phyloP scores from a whole-genome alignment of 2,329 filamentous ascomycete genomes.

The Trichocomaceae sp. region DNA sequence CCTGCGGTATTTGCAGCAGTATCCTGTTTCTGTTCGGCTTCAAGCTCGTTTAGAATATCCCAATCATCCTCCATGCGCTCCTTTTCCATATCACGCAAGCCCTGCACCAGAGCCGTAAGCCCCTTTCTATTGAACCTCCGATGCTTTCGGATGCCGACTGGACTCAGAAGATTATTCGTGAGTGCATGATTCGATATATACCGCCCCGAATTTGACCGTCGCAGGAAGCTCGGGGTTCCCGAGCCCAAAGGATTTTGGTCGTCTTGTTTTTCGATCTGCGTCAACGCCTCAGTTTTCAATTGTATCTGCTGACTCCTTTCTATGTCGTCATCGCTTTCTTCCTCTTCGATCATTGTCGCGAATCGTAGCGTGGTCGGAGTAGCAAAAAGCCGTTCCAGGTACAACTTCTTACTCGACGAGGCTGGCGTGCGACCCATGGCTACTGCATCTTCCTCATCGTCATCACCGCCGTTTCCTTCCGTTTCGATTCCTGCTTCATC shows the following conservation, averaged over 20 bases:
- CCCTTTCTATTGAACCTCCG: conserved; percentile 34
- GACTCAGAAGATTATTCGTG: conserved; percentile 26
- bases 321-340: conserved; percentile 16
- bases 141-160: conserved; percentile 32
- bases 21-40: conserved; percentile 29
- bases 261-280: conserved; percentile 7
- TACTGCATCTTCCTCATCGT: conserved; percentile 3
- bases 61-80: conserved; percentile 38
- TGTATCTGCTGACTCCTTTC: conserved; percentile 7
- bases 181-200: conserved; percentile 15
- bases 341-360: conserved; percentile 32
- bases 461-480: neutral
- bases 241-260: conserved; percentile 19
- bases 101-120: conserved; percentile 34
- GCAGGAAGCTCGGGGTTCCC: conserved; percentile 36
- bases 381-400: conserved; percentile 40
- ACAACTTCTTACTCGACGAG: conserved; percentile 40
- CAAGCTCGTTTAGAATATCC: conserved; percentile 40
- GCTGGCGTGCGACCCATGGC: conserved; percentile 32
- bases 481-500: neutral
- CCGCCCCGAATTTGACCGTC: conserved; percentile 30
- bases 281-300: neutral
- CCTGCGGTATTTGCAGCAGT: neutral
- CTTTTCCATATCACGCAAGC: conserved; percentile 36
- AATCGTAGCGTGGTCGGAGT: conserved; percentile 41